Base-by-base conservation (phyloP, 306 rosid genomes). In the Prinsepia uniflora region DNA sequence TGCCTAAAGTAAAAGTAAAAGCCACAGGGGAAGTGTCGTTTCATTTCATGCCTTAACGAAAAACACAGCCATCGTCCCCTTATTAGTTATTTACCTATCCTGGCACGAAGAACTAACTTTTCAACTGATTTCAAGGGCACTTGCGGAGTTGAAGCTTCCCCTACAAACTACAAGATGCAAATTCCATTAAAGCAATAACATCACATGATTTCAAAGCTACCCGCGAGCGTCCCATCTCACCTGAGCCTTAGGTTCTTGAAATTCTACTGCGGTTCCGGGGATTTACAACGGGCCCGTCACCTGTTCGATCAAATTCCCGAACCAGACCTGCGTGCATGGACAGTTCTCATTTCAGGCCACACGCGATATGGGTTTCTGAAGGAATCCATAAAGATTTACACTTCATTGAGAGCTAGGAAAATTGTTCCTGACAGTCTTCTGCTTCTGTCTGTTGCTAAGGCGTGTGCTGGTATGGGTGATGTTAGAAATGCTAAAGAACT, bases 391-490 rank as follows among this genome's bases (percentile, higher is more conserved):
- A 65, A 63, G 19, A 67, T 86, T 59, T 83, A 81, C 70, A 6
- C 60, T 34, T 62, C 67, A 2, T 24, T 83, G 40, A 49, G 66
- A 75, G 61, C 50, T 19, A 79, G 84, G 2, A 73, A 50, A 19
- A 68, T 79, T 36, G 71, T 62, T 2, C 84, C 79, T 0, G 76
- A 86, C 11, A 76, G 13, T 13, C 36, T 8, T 14, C 84, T 83
- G 2, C 67, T 83, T 34, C 24, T 86, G 46, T 77, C 81, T 3
- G 84, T 41, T 42, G 73, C 84, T 5, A 79, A 81, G 72, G 88
- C 90, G 14, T 86, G 84, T 76, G 86, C 81, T 39, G 74, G 67
- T 52, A 68, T 70, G 53, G 75, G 87, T 65, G 86, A 81, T 72
- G 66, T 67, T 76, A 57, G 42, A 19, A 19, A 69, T 39, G 73